These are phyloP conservation scores for Durotheca rogersii DNA, from an alignment of 495 filamentous ascomycete genomes.

Conservation along the genomic window DNA sequence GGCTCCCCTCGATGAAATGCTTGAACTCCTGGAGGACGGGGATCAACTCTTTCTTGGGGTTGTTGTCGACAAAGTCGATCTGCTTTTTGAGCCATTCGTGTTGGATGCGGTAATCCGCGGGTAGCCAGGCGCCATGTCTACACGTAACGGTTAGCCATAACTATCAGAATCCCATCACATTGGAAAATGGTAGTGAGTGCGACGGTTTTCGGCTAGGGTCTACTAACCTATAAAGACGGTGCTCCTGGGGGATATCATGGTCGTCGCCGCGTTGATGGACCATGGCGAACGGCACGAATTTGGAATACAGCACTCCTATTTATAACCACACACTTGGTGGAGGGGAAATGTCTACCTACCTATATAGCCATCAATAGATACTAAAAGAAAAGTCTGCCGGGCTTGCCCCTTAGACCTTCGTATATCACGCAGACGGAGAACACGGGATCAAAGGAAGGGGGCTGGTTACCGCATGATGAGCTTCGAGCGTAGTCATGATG, in stretches of 20 bases:
- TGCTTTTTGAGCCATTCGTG: slow-evolving; percentile 49
- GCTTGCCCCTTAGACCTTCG: no score
- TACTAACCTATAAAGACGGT: slow-evolving; percentile 40
- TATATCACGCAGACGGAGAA: slow-evolving; percentile 19
- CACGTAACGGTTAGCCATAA: slow-evolving; percentile 4
- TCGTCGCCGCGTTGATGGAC: slow-evolving; percentile 48
- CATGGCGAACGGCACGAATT: slow-evolving; percentile 34
- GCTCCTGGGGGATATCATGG: slow-evolving; percentile 46
- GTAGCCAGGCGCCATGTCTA: slow-evolving; percentile 56
- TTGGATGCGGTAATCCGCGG: slow-evolving; percentile 53
- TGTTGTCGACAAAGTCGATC: slow-evolving; percentile 48
- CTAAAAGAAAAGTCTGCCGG: no score
- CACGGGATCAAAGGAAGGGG: slow-evolving; percentile 1
- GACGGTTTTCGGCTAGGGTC: not conserved
- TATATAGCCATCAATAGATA: no score
- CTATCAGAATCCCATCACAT: not conserved
- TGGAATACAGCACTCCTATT: no score
- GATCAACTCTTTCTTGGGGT: slow-evolving; percentile 43
- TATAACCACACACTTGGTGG: no score
- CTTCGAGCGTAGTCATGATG: slow-evolving; percentile 29
- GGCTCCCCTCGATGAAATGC: slow-evolving; percentile 48
- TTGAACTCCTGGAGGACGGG: slow-evolving; percentile 51
- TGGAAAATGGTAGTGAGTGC: not conserved
- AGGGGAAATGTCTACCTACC: no score
- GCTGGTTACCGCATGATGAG: no score